Evolutionary conservation across 352 stramenopile genomes (phyloP).

Genomic region (Lagenidium giganteum): DNA sequence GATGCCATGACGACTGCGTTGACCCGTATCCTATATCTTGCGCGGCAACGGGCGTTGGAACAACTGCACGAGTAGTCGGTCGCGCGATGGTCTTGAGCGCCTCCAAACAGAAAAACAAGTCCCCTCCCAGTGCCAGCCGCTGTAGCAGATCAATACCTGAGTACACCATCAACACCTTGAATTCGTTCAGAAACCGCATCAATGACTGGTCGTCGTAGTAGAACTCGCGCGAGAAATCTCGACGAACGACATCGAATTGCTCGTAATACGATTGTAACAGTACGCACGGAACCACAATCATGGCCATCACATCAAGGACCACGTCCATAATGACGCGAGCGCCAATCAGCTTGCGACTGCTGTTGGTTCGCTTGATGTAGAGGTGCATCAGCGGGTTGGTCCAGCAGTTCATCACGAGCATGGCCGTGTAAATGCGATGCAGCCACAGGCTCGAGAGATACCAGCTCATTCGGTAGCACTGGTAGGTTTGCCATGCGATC

Average conservation of each 20-base stretch:
- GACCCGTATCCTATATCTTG: neutral
- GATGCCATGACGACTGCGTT: neutral
- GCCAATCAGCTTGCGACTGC: constrained; percentile 5
- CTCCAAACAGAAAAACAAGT: too few relatives aligned
- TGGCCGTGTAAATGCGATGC: neutral
- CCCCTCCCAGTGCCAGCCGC: too few relatives aligned
- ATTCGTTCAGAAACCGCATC: constrained; percentile 36
- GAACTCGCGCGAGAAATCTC: constrained; percentile 3
- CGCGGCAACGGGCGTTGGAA: constrained; percentile 1
- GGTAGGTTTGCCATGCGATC: constrained; percentile 5
- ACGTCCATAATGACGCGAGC: constrained; percentile 7
- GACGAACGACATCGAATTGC: neutral
- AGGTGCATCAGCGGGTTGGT: constrained; percentile 1
- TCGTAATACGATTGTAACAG: neutral
- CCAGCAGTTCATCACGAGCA: constrained; percentile 11
- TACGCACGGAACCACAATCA: constrained; percentile 2
- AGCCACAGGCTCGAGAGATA: constrained; percentile 3
- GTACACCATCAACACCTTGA: constrained; percentile 26
- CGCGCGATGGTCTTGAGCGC: too few relatives aligned
- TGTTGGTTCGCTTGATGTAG: constrained; percentile 3
- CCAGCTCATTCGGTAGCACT: constrained; percentile 3
- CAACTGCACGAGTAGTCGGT: too few relatives aligned
- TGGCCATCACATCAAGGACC: constrained; percentile 1
- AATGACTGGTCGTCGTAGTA: constrained; percentile 42
- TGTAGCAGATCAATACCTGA: constrained; percentile 17